Evolutionary conservation across 306 rosid genomes (phyloP).

Genomic region (Corylus avellana): DNA sequence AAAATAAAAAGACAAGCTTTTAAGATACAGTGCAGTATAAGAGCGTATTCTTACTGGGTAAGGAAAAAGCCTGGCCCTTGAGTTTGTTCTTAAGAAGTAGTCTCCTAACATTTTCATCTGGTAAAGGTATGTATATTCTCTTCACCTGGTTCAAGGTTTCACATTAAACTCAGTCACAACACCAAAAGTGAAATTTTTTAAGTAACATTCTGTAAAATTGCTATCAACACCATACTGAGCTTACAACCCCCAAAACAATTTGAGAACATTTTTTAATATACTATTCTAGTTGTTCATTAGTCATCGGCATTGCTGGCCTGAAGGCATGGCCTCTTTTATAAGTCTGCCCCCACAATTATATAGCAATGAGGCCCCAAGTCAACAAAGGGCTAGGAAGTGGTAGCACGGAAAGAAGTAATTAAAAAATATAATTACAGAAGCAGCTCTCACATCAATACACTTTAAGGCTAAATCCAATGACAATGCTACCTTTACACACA

Average conservation of each 20-base stretch:
- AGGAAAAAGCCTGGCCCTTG: slow-evolving; percentile 91
- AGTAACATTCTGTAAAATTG: slow-evolving; percentile 3
- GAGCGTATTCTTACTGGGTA: slow-evolving; percentile 72
- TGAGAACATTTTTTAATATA: neutral
- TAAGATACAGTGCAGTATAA: slow-evolving; percentile 16
- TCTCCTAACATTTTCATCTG: slow-evolving; percentile 74
- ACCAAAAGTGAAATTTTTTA: slow-evolving; percentile 13
- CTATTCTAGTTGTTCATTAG: neutral
- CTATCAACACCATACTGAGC: slow-evolving; percentile 3
- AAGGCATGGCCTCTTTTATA: neutral
- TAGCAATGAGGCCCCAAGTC: neutral
- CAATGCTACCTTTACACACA: neutral
- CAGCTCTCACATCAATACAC: neutral
- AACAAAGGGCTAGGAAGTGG: neutral
- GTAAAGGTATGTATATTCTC: slow-evolving; percentile 89
- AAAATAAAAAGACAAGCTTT: neutral
- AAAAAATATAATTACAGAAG: neutral
- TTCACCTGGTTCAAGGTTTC: slow-evolving; percentile 65
- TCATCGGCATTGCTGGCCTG: neutral
- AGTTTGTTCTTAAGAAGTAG: slow-evolving; percentile 75
- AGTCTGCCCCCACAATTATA: neutral
- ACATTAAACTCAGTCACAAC: slow-evolving; percentile 23
- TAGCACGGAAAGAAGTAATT: neutral
- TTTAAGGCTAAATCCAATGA: neutral
- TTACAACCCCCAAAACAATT: neutral